Evolutionary conservation across 768 basidiomycete species (phyloP), one percentile per base, ranked within the genome.

Genomic region (Xanthoconium stramineum): DNA sequence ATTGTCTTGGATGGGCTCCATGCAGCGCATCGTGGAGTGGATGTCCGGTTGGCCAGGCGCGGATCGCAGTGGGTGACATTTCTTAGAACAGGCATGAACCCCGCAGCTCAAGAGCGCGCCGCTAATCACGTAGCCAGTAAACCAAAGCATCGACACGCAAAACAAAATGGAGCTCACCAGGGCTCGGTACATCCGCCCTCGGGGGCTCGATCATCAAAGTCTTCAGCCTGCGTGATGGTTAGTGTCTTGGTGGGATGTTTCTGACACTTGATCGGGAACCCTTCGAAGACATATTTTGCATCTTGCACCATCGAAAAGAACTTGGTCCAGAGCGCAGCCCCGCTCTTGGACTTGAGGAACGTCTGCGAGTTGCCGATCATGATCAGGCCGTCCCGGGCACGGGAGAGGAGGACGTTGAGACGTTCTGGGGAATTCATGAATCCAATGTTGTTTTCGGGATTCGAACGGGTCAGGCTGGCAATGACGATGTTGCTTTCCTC

Each of bases 401-500:
- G 81, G 0, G 88, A 89, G 12, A 89, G 74, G 2, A 89, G 73
- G n/a, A 89, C 88, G 47, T 87, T 89, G 28, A 89, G 69, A 32
- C 88, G 81, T 68, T 89, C 85, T 0, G 84, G 82, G 2, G 87
- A 77, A 42, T 65, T 73, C 86, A 89, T 88, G 70, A 89, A 89
- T 0, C 88, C 88, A 28, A 89, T 89, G 59, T 78, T 80, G 50
- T 77, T 67, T 0, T 70, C 59, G 0, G 71, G 15, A 57, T 89
- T 88, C 63, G 85, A 87, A 38, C 88, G 69, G 0, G 84, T 86
- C 24, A 89, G 65, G 14, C 80, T 83, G 20, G 76, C 75, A 19
- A 89, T 76, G 42, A 89, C 83, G 38, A 89, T 83, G 32, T 88
- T 77, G 39, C 83, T 83, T 65, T 89, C 87, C 61, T 89, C 88